Percentiles rank a stretch among this genome's conserved stretches.
phyloP scores from a whole-genome alignment of 257 asterid genomes.

The Nicotiana obtusifolia region DNA sequence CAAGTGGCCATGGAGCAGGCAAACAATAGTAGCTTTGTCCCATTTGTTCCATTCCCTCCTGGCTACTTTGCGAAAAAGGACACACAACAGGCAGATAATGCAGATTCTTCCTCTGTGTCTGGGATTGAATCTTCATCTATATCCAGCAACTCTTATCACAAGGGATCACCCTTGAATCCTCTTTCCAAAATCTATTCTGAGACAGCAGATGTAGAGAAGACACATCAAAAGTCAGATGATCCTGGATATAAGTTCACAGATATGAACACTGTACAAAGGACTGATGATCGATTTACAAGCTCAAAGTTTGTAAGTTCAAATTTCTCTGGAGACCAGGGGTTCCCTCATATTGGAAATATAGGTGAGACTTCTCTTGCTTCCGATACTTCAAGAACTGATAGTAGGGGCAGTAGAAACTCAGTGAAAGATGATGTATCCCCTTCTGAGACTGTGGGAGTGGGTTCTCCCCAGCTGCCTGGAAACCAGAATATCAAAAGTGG shows the following conservation, averaged over 20 bases:
- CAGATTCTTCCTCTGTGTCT: slow-evolving; percentile 23
- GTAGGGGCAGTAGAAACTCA: slow-evolving; percentile 12
- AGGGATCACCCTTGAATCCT: not conserved
- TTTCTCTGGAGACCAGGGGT: slow-evolving; percentile 8
- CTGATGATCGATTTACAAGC: slow-evolving; percentile 7
- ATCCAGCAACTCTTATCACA: slow-evolving; percentile 8
- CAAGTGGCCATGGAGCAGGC: slow-evolving; percentile 66
- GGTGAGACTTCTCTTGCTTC: slow-evolving; percentile 16
- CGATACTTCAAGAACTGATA: slow-evolving; percentile 4
- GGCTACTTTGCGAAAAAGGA: slow-evolving; percentile 69
- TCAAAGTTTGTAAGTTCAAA: slow-evolving; percentile 21
- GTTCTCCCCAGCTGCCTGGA: slow-evolving; percentile 16
- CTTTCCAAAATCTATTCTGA: not conserved
- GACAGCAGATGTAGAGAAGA: not conserved
- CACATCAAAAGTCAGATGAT: slow-evolving; percentile 17
- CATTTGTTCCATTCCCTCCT: slow-evolving; percentile 98
- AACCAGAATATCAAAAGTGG: slow-evolving; percentile 28
- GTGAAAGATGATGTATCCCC: slow-evolving; percentile 14
- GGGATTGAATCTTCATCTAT: slow-evolving; percentile 22
- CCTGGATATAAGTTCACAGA: slow-evolving; percentile 5
- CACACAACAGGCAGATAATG: slow-evolving; percentile 24
- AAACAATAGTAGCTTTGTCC: slow-evolving; percentile 50
- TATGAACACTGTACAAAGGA: slow-evolving; percentile 6
- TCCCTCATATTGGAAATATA: slow-evolving; percentile 13
- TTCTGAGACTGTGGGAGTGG: slow-evolving; percentile 2